phyloP scores from a whole-genome alignment of 1,284 basidiomycete genomes.

The Leccinum solheimii region DNA sequence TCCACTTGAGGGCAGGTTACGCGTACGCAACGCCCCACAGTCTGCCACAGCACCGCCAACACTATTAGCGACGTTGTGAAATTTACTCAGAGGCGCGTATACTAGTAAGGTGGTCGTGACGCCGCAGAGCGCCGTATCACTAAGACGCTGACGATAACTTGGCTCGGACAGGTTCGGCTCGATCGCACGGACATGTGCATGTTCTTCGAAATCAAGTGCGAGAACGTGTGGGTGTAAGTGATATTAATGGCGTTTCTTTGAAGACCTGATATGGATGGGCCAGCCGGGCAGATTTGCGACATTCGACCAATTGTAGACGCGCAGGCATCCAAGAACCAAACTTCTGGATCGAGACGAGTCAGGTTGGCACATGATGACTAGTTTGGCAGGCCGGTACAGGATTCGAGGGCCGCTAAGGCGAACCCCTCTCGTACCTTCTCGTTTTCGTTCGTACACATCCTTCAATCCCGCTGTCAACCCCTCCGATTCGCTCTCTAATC shows the following conservation, averaged over 20 bases:
- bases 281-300: slow-evolving; percentile 26
- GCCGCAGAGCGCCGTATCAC: slow-evolving; percentile 18
- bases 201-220: not conserved
- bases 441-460: slow-evolving; percentile 23
- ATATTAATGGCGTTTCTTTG: slow-evolving; percentile 19
- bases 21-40: slow-evolving; percentile 2
- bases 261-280: slow-evolving; percentile 19
- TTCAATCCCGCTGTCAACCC: slow-evolving; percentile 18
- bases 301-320: slow-evolving; percentile 19
- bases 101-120: slow-evolving; percentile 9
- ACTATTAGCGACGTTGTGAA: slow-evolving; percentile 4
- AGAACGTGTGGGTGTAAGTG: slow-evolving; percentile 15
- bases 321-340: slow-evolving; percentile 17
- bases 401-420: slow-evolving; percentile 36
- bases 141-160: slow-evolving; percentile 1
- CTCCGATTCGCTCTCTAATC: slow-evolving; percentile 30
- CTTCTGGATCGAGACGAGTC: slow-evolving; percentile 40
- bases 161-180: slow-evolving; percentile 10
- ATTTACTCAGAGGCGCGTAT: slow-evolving; percentile 13
- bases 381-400: slow-evolving; percentile 38
- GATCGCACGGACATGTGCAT: slow-evolving; percentile 2
- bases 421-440: slow-evolving; percentile 42
- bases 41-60: slow-evolving; percentile 18
- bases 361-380: slow-evolving; percentile 36
- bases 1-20: slow-evolving; percentile 24